Evolutionary conservation across 1,284 basidiomycete species (phyloP), one percentile per base, ranked within the genome.

Genomic region (Boletellus sp.): DNA sequence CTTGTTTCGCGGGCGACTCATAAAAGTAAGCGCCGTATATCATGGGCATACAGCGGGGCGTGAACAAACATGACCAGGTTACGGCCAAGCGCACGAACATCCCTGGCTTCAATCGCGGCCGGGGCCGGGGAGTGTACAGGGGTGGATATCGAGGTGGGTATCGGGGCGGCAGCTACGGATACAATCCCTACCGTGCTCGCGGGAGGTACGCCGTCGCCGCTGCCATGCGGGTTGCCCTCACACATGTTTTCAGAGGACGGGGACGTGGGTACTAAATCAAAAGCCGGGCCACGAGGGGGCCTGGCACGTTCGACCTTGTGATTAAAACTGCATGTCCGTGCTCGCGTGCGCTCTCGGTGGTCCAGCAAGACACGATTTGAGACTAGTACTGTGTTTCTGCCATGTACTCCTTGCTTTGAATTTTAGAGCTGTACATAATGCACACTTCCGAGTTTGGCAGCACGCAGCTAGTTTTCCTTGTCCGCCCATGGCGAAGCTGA

Each of bases 81-180:
- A 92, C 89, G 45, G 78, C 91, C 47, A 97, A 97, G 71, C 81
- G 94, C 57, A 97, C 94, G 35, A 97, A 97, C 68, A 72, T 97
- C 49, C 94, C 93, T 24, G 92, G 91, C 1, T 93, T 91, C 74
- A 89, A 82, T 59, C 82, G 93, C 47, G 90, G 92, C 21, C 76
- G 93, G 42, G 89, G 91, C 49, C 75, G 89, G 51, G 82, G 88
- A n/a, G 83, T 79, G 3, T 89, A 85, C 66, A 72, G 89, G 60
- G 89, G 89, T 18, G 85, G 86, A 15, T 75, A 71, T 59, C 66
- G 80, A 52, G 79, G 80, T 32, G 75, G 76, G 40, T 80, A 78
- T 60, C 72, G 81, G 38, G 70, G 72, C 10, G 71, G 75, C 16
- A 68, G 69, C 40, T 66, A 72, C 46, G 86, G 88, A 5, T 93